Percentiles rank a stretch among this genome's conserved stretches.
phyloP scores from a whole-genome alignment of 2,329 filamentous ascomycete genomes.

The Monilinia polystroma region DNA sequence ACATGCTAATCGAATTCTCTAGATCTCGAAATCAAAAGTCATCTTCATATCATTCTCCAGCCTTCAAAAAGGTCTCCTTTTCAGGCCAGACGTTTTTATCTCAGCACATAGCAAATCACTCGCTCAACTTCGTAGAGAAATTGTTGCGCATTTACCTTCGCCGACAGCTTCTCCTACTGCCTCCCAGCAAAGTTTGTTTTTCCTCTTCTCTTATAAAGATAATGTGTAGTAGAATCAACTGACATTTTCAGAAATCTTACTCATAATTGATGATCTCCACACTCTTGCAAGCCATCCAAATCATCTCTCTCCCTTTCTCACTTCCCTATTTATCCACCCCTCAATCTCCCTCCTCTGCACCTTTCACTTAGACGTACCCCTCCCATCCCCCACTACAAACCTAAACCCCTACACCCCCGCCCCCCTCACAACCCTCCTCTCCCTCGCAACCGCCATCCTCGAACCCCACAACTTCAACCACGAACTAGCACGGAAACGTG shows the following conservation, averaged over 20 bases:
- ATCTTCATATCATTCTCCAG: conserved; percentile 79
- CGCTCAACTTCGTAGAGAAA: conserved; percentile 57
- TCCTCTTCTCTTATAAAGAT: not conserved
- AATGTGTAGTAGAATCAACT: not conserved
- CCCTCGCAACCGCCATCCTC: conserved; percentile 86
- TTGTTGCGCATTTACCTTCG: conserved; percentile 49
- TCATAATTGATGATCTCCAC: conserved; percentile 80
- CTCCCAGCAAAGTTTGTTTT: conserved; percentile 43
- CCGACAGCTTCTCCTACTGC: conserved; percentile 22
- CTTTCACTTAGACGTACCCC: conserved; percentile 80
- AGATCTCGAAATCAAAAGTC: conserved; percentile 66
- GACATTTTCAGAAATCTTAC: conserved; percentile 57
- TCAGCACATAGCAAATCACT: conserved; percentile 60
- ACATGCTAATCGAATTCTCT: conserved; percentile 13
- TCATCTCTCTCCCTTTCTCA: conserved; percentile 66
- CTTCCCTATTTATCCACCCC: conserved; percentile 64
- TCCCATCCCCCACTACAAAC: conserved; percentile 52
- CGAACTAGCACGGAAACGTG: conserved; percentile 70
- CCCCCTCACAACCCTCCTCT: conserved; percentile 70
- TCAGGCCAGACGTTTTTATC: conserved; percentile 66
- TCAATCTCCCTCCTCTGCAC: conserved; percentile 70
- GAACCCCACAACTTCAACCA: conserved; percentile 72
- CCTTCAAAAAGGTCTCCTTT: conserved; percentile 54
- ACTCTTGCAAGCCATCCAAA: conserved; percentile 57
- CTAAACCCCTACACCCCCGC: conserved; percentile 61